Evolutionary conservation across 768 basidiomycete species (phyloP).

Genomic region (Austroboletus festivus): DNA sequence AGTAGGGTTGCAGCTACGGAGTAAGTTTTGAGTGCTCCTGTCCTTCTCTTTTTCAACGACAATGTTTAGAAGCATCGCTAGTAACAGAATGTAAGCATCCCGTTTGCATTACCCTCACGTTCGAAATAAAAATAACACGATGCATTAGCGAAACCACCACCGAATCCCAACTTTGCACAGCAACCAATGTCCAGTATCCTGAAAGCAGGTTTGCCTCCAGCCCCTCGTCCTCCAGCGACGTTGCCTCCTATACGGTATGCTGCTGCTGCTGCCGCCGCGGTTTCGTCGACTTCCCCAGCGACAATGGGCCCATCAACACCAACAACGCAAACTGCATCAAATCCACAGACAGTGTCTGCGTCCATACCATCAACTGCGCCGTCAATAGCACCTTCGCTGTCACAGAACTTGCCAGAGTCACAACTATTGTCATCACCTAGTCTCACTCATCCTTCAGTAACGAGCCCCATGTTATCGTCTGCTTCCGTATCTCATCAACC

Average conservation of each 20-base stretch:
- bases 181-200: constrained; percentile 76
- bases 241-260: constrained; percentile 87
- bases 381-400: constrained; percentile 36
- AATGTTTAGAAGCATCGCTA: constrained; percentile 59
- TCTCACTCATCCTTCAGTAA: constrained; percentile 79
- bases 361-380: constrained; percentile 40
- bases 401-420: constrained; percentile 35
- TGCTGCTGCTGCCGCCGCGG: constrained; percentile 71
- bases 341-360: constrained; percentile 30
- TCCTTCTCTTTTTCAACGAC: constrained; percentile 12
- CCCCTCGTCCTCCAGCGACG: constrained; percentile 48
- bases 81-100: constrained; percentile 51
- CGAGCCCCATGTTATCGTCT: constrained; percentile 78
- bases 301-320: constrained; percentile 24
- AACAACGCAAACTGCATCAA: constrained; percentile 39
- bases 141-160: constrained; percentile 57
- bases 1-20: constrained; percentile 61
- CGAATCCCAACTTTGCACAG: constrained; percentile 76
- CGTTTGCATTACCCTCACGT: not conserved
- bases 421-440: constrained; percentile 66
- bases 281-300: constrained; percentile 22
- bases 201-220: constrained; percentile 65
- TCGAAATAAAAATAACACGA: constrained; percentile 7
- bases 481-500: constrained; percentile 63
- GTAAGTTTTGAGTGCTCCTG: constrained; percentile 43